Conservation (phyloP, 768 basidiomycete species). For the Leccinum longicurvipes region DNA sequence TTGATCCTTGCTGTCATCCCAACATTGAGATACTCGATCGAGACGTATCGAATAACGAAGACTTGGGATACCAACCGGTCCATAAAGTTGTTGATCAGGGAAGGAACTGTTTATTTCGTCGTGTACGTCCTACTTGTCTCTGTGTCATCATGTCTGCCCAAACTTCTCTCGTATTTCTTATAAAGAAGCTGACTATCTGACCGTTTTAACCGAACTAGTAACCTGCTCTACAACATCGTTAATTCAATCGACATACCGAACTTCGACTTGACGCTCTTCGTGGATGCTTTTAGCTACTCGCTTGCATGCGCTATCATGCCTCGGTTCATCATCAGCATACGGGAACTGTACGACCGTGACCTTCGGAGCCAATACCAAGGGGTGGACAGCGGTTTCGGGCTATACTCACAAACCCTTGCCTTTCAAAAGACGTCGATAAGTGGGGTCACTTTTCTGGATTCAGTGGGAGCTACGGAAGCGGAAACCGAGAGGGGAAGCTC, state of each 20-base stretch:
- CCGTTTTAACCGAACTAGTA: neutral
- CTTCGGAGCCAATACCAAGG: neutral
- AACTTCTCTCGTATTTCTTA: neutral
- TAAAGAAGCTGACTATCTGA: neutral
- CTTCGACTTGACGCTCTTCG: neutral
- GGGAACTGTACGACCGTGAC: neutral
- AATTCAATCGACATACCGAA: neutral
- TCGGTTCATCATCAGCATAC: neutral
- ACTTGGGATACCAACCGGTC: neutral
- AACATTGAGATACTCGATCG: neutral
- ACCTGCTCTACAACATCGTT: neutral
- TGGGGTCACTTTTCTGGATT: neutral
- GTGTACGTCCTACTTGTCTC: neutral
- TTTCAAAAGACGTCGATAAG: neutral
- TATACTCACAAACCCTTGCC: neutral
- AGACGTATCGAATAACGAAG: neutral
- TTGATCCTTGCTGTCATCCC: neutral
- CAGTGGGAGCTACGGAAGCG: neutral
- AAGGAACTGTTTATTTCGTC: neutral
- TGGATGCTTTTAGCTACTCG: neutral
- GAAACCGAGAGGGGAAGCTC: neutral
- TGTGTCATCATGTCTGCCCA: neutral
- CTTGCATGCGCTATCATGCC: neutral
- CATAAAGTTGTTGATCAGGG: neutral
- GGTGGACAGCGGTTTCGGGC: neutral